phyloP scores from a whole-genome alignment of 148 eudicot species.

The Heliamphora exappendiculata region DNA sequence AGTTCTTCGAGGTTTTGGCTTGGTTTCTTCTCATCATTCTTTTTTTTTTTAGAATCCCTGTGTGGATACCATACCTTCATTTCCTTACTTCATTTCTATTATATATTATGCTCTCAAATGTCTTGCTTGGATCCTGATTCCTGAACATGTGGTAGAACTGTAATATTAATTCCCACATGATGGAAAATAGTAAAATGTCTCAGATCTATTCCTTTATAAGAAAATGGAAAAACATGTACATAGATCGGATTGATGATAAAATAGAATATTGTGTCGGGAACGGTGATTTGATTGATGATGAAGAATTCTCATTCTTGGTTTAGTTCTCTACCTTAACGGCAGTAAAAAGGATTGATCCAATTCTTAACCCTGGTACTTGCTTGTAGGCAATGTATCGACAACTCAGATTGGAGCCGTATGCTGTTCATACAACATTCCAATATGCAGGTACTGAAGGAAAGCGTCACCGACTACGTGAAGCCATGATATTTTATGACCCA shows the following conservation, averaged over 20 bases:
- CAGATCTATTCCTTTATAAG: too few relatives aligned
- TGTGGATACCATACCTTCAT: neutral
- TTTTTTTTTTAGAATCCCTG: neutral
- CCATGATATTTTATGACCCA: slow-evolving; percentile 83
- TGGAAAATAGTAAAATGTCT: too few relatives aligned
- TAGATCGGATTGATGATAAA: too few relatives aligned
- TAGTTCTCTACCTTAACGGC: too few relatives aligned
- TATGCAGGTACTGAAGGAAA: slow-evolving; percentile 94
- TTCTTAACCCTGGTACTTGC: slow-evolving; percentile 9
- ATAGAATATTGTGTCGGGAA: too few relatives aligned
- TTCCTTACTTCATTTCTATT: neutral
- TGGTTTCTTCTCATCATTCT: neutral
- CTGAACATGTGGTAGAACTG: neutral
- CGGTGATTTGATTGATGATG: too few relatives aligned
- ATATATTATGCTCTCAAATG: neutral
- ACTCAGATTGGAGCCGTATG: slow-evolving; percentile 86
- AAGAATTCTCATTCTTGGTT: too few relatives aligned
- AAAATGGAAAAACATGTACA: too few relatives aligned
- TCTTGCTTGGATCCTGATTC: slow-evolving; percentile 3
- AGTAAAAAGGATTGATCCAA: too few relatives aligned
- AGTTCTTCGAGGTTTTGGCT: neutral
- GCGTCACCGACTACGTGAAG: slow-evolving; percentile 92
- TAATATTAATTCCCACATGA: too few relatives aligned
- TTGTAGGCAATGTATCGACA: slow-evolving; percentile 75
- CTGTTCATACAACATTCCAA: slow-evolving; percentile 92